phyloP scores from a whole-genome alignment of 345 rosid species.

The Rhodamnia argentea region DNA sequence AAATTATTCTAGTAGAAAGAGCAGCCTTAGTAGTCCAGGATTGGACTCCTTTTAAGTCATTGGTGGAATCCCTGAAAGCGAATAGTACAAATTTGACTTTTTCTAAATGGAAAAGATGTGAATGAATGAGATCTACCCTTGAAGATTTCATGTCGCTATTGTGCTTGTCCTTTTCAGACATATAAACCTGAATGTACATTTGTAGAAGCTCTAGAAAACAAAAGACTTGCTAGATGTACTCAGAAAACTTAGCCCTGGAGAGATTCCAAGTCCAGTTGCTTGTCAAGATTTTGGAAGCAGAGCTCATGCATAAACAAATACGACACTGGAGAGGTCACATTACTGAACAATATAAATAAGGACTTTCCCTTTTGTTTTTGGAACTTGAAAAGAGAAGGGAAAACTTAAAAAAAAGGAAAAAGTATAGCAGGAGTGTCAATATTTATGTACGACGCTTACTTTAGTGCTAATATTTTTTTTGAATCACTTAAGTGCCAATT shows the following conservation, averaged over 20 bases:
- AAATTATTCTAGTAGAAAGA: background rate
- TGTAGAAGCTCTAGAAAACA: background rate
- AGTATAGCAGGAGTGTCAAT: too few species aligned
- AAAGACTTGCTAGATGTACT: background rate
- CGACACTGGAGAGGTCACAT: background rate
- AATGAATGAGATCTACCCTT: constrained; percentile 11
- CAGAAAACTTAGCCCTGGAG: background rate
- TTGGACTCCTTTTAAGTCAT: background rate
- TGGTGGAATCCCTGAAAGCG: background rate
- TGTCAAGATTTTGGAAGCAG: background rate
- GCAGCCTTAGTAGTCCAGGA: background rate
- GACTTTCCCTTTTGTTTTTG: background rate
- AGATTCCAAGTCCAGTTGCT: background rate
- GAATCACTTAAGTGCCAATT: too few species aligned
- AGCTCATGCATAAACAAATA: background rate
- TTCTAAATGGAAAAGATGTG: background rate
- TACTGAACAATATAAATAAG: background rate
- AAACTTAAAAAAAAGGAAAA: background rate
- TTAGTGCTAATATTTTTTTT: too few species aligned
- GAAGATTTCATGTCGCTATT: constrained; percentile 7
- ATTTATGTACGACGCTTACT: too few species aligned
- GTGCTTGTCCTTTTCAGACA: constrained; percentile 5
- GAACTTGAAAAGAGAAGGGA: background rate
- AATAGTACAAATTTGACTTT: constrained; percentile 3
- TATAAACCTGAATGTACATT: background rate